These are phyloP conservation scores for Paecilomyces formosus DNA, from an alignment of 2,329 filamentous ascomycete species.

Conservation along the genomic window DNA sequence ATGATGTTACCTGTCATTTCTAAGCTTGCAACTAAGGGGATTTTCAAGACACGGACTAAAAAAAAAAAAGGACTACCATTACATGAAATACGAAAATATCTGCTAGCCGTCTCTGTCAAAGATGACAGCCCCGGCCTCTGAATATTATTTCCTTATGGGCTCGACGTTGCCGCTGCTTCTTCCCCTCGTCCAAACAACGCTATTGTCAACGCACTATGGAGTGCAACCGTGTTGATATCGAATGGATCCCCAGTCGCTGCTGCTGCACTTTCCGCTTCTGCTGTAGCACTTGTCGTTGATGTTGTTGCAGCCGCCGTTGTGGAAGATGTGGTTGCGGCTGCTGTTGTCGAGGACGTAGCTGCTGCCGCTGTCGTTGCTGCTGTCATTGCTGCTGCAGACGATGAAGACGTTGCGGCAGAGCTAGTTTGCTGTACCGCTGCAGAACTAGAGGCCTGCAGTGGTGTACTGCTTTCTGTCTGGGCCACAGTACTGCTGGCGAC, in stretches of 20 bases:
- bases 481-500: neutral
- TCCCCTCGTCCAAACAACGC: neutral
- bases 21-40: neutral
- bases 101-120: neutral
- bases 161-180: neutral
- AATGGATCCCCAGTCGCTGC: neutral
- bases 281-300: neutral
- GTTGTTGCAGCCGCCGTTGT: neutral
- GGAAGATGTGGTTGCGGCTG: neutral
- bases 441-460: neutral
- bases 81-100: neutral
- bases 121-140: neutral
- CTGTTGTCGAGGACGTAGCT: neutral
- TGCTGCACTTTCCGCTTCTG: neutral
- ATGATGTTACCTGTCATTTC: neutral
- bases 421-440: neutral
- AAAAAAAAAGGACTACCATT: neutral
- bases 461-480: neutral
- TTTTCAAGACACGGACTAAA: neutral
- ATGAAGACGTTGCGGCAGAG: neutral
- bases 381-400: neutral
- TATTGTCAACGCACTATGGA: constrained; percentile 1
- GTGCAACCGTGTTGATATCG: constrained; percentile 4
- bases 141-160: neutral
- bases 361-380: neutral